Evolutionary conservation across 2,329 filamentous ascomycete species (phyloP).

Genomic region (Hymenoscyphus infarciens): DNA sequence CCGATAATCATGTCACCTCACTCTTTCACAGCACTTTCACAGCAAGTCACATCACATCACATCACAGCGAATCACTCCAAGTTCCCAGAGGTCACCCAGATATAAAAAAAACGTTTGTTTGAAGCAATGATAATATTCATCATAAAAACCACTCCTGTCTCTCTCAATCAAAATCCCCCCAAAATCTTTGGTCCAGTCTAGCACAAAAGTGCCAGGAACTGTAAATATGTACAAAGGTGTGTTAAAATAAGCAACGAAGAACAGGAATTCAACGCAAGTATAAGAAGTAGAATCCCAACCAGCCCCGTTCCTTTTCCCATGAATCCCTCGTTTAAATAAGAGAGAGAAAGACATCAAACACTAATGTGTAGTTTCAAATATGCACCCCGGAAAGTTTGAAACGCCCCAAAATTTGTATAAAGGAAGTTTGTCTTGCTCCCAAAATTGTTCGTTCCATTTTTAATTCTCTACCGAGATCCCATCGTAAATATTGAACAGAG

Average conservation of each 20-base stretch:
- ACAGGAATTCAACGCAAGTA: background rate
- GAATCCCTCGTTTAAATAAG: background rate
- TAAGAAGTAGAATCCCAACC: background rate
- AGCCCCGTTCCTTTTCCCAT: background rate
- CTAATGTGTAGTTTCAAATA: background rate
- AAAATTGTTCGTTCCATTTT: slow-evolving; percentile 10
- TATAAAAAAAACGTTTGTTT: background rate
- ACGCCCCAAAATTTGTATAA: slow-evolving; percentile 22
- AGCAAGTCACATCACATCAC: background rate
- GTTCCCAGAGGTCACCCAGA: background rate
- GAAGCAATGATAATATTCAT: background rate
- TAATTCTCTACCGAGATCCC: background rate
- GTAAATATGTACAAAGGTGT: slow-evolving; percentile 1
- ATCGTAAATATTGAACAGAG: background rate
- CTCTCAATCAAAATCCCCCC: background rate
- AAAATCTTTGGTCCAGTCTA: background rate
- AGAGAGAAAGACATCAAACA: slow-evolving; percentile 1
- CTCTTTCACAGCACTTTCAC: no score
- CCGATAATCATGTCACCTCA: no score
- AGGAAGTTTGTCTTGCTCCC: slow-evolving; percentile 14
- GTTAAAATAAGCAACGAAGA: background rate
- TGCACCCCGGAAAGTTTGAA: background rate
- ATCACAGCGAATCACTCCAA: background rate
- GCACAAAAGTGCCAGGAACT: background rate
- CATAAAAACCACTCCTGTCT: background rate